Percentiles rank a stretch among this genome's conserved stretches.
These are phyloP conservation scores for Mycena alexandri DNA, from an alignment of 768 basidiomycete genomes.

Conservation along the genomic window DNA sequence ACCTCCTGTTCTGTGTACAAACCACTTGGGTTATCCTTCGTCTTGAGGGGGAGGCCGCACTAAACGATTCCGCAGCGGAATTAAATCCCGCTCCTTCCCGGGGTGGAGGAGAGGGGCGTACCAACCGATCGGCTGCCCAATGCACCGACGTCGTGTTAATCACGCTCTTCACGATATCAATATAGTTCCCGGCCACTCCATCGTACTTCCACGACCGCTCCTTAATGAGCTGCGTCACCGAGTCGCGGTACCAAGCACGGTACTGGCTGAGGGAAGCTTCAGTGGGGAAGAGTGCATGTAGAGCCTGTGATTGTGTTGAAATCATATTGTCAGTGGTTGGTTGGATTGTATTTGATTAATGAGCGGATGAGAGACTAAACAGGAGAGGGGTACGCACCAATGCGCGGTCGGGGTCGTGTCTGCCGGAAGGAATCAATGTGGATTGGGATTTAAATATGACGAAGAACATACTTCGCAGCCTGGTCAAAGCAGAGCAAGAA, in stretches of 20 bases:
- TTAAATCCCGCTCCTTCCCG: not conserved
- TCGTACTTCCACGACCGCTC: slow-evolving; percentile 44
- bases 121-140: slow-evolving; percentile 57
- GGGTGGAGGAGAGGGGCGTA: slow-evolving; percentile 36
- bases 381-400: slow-evolving; percentile 24
- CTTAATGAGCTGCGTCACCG: slow-evolving; percentile 39
- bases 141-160: slow-evolving; percentile 55
- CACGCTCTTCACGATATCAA: slow-evolving; percentile 61
- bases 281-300: slow-evolving; percentile 48
- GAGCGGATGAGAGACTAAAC: too few species aligned
- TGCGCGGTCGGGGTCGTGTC: slow-evolving; percentile 36
- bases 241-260: slow-evolving; percentile 44
- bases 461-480: slow-evolving; percentile 33
- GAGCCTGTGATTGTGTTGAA: slow-evolving; percentile 21
- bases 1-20: slow-evolving; percentile 56
- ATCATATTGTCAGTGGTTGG: not conserved
- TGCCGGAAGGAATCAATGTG: slow-evolving; percentile 24
- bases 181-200: slow-evolving; percentile 45
- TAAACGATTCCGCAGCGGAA: slow-evolving; percentile 21
- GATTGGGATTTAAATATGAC: slow-evolving; percentile 24
- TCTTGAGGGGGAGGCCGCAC: slow-evolving; percentile 58
- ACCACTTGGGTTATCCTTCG: slow-evolving; percentile 51
- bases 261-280: slow-evolving; percentile 40
- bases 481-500: slow-evolving; percentile 50
- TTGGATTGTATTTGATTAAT: not conserved